phyloP scores from a whole-genome alignment of 805 yeast genomes.

The Clavispora santaluciae region DNA sequence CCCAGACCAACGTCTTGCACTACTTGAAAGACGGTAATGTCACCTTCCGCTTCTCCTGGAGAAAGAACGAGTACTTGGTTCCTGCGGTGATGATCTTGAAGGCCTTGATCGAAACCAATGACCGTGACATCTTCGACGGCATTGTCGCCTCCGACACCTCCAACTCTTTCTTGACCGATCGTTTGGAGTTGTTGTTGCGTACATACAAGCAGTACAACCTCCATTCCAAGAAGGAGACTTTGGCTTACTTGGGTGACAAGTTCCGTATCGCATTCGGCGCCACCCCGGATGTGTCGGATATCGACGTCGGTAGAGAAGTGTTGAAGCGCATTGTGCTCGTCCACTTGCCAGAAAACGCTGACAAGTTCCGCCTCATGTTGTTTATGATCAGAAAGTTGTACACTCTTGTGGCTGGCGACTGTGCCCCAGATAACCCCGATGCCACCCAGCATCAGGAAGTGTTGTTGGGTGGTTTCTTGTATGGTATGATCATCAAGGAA shows the following conservation, averaged over 20 bases:
- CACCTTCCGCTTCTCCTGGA: conserved; percentile 95
- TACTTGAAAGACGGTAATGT: conserved; percentile 94
- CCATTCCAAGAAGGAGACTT: conserved; percentile 78
- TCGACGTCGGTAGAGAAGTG: conserved; percentile 86
- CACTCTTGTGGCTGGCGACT: conserved; percentile 93
- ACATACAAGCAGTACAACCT: conserved; percentile 79
- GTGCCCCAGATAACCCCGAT: conserved; percentile 97
- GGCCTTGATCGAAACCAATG: conserved; percentile 86
- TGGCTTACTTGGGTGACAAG: conserved; percentile 92
- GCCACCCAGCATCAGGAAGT: conserved; percentile 99
- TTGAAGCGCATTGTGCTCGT: conserved; percentile 81
- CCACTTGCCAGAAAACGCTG: conserved; percentile 67
- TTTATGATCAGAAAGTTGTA: conserved; percentile 96
- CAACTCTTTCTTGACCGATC: conserved; percentile 95
- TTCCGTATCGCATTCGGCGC: conserved; percentile 92
- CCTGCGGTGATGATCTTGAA: conserved; percentile 91
- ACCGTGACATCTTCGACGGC: conserved; percentile 93
- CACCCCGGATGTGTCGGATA: conserved; percentile 80
- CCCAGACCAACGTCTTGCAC: conserved; percentile 96
- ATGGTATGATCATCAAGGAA: conserved; percentile 95
- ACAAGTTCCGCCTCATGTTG: conserved; percentile 80
- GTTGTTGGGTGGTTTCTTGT: conserved; percentile 88
- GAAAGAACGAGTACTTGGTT: conserved; percentile 89
- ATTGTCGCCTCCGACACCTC: conserved; percentile 83
- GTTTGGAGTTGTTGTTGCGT: conserved; percentile 88